Evolutionary conservation across 2,329 filamentous ascomycete species (phyloP).

Genomic region (Colletotrichum chlorophyti): DNA sequence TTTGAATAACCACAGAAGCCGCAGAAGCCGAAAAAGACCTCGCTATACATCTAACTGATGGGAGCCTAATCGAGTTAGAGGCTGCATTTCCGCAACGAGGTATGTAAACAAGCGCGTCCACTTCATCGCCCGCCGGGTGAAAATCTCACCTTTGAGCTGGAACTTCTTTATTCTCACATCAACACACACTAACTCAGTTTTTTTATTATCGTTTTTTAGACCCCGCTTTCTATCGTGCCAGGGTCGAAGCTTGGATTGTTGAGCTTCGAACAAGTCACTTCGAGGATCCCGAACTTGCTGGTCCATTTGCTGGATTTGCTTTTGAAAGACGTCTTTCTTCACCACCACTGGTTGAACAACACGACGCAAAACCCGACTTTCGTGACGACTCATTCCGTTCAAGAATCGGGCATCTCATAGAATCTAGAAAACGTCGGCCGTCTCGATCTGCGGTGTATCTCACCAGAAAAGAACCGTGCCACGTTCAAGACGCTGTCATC

Average conservation of each 20-base stretch:
- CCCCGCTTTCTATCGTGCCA: constrained; percentile 2
- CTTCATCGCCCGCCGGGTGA: not conserved
- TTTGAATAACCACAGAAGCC: not conserved
- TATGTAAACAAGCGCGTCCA: constrained; percentile 6
- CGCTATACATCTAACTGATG: not conserved
- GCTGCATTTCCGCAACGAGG: constrained; percentile 14
- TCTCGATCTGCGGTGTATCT: not conserved
- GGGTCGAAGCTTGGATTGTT: constrained; percentile 23
- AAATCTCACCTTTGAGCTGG: not conserved
- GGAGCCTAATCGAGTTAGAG: not conserved
- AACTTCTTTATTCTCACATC: no score
- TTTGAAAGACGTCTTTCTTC: not conserved
- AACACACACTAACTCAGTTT: not conserved
- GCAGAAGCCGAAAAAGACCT: not conserved
- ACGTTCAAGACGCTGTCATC: not conserved
- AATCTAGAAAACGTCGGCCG: not conserved
- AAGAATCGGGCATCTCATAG: not conserved
- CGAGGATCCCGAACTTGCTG: constrained; percentile 24
- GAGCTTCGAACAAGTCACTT: constrained; percentile 9
- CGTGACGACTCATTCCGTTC: constrained; percentile 13
- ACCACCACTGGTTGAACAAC: not conserved
- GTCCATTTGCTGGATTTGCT: constrained; percentile 17
- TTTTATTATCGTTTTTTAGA: not conserved
- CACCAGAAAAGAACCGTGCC: not conserved
- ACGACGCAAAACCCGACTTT: not conserved